Base-by-base conservation (phyloP, 2,329 filamentous ascomycete species). In the Aaosphaeria arxii region DNA sequence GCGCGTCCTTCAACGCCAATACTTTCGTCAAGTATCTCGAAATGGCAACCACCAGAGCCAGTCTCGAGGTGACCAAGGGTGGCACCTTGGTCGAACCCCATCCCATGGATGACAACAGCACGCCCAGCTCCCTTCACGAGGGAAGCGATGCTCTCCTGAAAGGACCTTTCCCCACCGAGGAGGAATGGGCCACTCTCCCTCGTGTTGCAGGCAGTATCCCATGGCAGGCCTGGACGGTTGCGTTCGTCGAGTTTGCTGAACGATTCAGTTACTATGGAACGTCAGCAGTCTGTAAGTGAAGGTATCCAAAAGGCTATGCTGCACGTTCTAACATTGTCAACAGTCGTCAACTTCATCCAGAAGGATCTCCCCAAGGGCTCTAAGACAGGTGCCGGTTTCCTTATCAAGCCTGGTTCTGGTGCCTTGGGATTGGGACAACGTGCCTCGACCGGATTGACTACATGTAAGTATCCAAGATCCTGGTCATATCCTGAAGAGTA, bases 391-490 rank as follows among this genome's bases (percentile, higher is more conserved):
- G 33, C 33, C 33, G 33, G 33, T 36, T 9, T n/a, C n/a, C 9
- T n/a, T 9, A n/a, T 9, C 7, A 36, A 9, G 7, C 46, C 70
- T 31, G 67, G 65, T 13, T 72, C 79, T 3, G 78, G 77, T 59
- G 81, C 79, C 39, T 67, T 85, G 9, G 78, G 77, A 3, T 65
- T 81, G 56, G 80, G 80, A 5, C 75, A 83, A 56, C 74, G 77
- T 45, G 75, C 75, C 51, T 75, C 77, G 28, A 79, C 77, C 48
- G 74, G 72, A 47, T 54, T 81, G 54, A 75, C 71, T 36, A 9
- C n/a, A 36, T 36, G 17, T 24, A 24, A 24, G 17, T 24, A 24
- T 24, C 17, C 17, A 24, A 24, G 17, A 24, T 24, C 17, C 17
- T 24, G 17, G 17, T 24, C 17, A 24, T 2, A 3, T 24, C 17